Evolutionary conservation across 1,284 basidiomycete genomes (phyloP).

Genomic region (Volvariella volvacea): DNA sequence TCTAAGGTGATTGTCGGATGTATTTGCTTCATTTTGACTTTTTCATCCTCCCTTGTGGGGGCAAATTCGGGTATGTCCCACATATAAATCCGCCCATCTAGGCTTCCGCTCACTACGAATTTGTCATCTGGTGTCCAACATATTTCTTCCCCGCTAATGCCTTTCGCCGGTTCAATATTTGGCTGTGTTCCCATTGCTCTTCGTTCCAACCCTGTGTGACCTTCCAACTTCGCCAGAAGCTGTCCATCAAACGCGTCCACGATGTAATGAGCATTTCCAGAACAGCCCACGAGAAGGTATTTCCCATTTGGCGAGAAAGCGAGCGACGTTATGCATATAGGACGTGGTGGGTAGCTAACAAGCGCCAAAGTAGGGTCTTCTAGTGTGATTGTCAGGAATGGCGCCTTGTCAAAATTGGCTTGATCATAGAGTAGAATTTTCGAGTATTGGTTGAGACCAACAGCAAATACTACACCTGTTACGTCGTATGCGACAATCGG

Average conservation of each 20-base stretch:
- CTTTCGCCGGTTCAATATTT: constrained; percentile 65
- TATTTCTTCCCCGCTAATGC: constrained; percentile 85
- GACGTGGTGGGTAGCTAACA: constrained; percentile 78
- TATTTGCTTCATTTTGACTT: constrained; percentile 42
- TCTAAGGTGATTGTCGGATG: constrained; percentile 57
- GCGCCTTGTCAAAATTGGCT: constrained; percentile 85
- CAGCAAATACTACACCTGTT: constrained; percentile 87
- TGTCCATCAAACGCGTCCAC: constrained; percentile 84
- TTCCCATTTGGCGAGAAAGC: constrained; percentile 88
- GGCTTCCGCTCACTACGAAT: constrained; percentile 77
- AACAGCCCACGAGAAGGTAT: constrained; percentile 88
- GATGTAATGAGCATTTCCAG: constrained; percentile 89
- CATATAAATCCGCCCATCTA: constrained; percentile 72
- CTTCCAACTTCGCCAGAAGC: constrained; percentile 78
- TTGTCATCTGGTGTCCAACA: constrained; percentile 90
- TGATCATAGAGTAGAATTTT: constrained; percentile 87
- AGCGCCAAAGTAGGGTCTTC: constrained; percentile 72
- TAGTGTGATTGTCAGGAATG: constrained; percentile 80
- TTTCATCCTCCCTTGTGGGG: constrained; percentile 46
- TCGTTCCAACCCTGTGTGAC: constrained; percentile 74
- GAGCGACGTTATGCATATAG: constrained; percentile 87
- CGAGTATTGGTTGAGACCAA: constrained; percentile 83
- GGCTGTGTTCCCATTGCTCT: constrained; percentile 46
- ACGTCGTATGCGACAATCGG: constrained; percentile 90
- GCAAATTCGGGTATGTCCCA: constrained; percentile 72